Base-by-base conservation (phyloP, 2,329 filamentous ascomycete species). In the Colletotrichum eremochloae region DNA sequence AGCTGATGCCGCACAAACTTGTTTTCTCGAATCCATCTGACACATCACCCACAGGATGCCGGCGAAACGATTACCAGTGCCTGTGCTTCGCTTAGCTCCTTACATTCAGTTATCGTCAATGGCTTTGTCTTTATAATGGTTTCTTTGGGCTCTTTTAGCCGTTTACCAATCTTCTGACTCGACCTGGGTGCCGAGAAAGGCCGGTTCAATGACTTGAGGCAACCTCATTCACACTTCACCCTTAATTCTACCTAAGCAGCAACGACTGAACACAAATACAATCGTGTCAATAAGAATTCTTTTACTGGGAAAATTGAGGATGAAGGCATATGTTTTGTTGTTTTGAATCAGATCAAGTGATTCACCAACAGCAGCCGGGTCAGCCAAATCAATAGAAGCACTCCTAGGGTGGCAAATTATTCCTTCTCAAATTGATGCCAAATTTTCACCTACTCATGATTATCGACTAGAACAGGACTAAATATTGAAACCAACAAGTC, bases 221-320 rank as follows among this genome's bases (percentile, higher is more conserved):
- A 14, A 6, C 3, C 1, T 18, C 7, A 29, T 18, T 9, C 7
- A 15, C 12, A 29, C 29, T 29, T 11, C 6, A 31, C 5, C n/a
- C 14, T 33, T 0, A 1, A 9, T 33, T 31, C 3, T 11, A 33
- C 5, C 18, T 31, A 2, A 31, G 24, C 24, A 31, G 6, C 14
- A 31, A 12, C 3, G 3, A 5, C 5, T 29, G n/a, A n/a, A n/a
- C n/a, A 29, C 12, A 31, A 29, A 29, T 29, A 14, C 24, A 7
- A 29, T 31, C 29, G 7, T 53, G 50, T 53, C 3, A 33, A 9
- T 1, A 14, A 7, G 7, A 9, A 5, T 9, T 33, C 6, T 2
- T 0, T 12, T 11, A 11, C 9, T 31, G 15, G 2, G 5, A 0
- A 1, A 5, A 1, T 6, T 1, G 1, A 14, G 24, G 8, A 20